Evolutionary conservation across 2,329 filamentous ascomycete species (phyloP).

Genomic region (Stachybotrys elegans): DNA sequence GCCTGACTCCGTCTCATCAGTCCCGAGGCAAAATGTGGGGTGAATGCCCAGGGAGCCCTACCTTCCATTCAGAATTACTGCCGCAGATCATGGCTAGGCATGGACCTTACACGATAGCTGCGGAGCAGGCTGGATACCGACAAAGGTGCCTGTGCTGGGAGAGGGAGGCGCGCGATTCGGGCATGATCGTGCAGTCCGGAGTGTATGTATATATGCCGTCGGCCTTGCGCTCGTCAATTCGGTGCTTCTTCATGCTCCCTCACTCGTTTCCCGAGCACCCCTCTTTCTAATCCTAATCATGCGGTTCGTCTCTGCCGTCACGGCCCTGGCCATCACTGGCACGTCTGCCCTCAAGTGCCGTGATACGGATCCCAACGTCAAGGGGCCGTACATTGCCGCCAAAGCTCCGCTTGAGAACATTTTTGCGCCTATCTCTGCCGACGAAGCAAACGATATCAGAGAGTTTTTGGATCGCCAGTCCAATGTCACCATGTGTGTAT

Average conservation of each 20-base stretch:
- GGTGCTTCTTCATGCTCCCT: background rate
- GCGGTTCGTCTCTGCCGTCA: conserved; percentile 1
- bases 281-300: background rate
- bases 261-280: background rate
- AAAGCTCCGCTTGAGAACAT: conserved; percentile 1
- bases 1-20: background rate
- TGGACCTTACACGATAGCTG: conserved; percentile 1
- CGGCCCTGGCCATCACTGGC: background rate
- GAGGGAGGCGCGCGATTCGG: too few species aligned
- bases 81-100: conserved; percentile 1
- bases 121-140: conserved; percentile 1
- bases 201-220: background rate
- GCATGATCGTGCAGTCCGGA: background rate
- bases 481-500: background rate
- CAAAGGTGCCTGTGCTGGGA: background rate
- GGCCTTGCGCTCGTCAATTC: background rate
- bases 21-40: conserved; percentile 1
- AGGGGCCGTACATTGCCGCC: conserved; percentile 1
- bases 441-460: background rate
- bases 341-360: conserved; percentile 2
- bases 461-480: background rate
- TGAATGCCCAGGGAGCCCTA: conserved; percentile 1
- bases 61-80: background rate
- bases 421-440: background rate
- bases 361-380: conserved; percentile 1